Evolutionary conservation across 768 basidiomycete species (phyloP).

Genomic region (Pisolithus marmoratus): DNA sequence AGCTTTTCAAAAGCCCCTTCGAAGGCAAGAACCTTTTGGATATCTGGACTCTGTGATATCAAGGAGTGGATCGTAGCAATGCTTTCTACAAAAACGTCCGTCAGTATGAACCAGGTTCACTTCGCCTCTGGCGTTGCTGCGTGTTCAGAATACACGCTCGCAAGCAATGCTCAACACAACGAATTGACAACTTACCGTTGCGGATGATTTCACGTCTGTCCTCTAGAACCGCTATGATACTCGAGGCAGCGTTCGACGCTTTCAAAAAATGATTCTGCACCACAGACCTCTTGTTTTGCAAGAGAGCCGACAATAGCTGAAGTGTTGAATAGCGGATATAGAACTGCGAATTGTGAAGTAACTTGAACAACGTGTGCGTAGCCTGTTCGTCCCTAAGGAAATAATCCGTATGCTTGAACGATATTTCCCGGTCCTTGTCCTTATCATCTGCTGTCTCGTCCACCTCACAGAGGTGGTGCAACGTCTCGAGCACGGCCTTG

Average conservation of each 20-base stretch:
- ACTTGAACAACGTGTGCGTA: slow-evolving; percentile 66
- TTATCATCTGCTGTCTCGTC: slow-evolving; percentile 50
- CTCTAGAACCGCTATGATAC: slow-evolving; percentile 69
- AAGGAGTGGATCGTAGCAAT: slow-evolving; percentile 78
- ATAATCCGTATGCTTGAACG: slow-evolving; percentile 75
- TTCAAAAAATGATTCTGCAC: slow-evolving; percentile 93
- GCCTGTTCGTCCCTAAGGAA: slow-evolving; percentile 70
- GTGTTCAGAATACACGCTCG: no score
- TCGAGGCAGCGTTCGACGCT: slow-evolving; percentile 68
- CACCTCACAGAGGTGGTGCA: slow-evolving; percentile 78
- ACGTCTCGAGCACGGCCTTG: slow-evolving; percentile 87
- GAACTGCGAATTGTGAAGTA: slow-evolving; percentile 74
- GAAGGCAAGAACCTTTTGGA: slow-evolving; percentile 95
- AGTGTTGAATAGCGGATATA: slow-evolving; percentile 82
- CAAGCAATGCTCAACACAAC: no score
- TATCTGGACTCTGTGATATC: slow-evolving; percentile 81
- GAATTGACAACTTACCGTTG: slow-evolving; percentile 55
- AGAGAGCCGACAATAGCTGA: slow-evolving; percentile 72
- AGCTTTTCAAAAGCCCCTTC: slow-evolving; percentile 96
- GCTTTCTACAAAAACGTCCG: slow-evolving; percentile 50
- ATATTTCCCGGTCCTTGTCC: slow-evolving; percentile 43
- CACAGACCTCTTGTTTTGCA: slow-evolving; percentile 74
- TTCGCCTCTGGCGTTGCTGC: no score
- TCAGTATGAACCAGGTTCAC: slow-evolving; percentile 4
- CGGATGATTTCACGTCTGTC: slow-evolving; percentile 86